Base-by-base conservation (phyloP, 2,329 filamentous ascomycete species). In the Fusarium chaquense region DNA sequence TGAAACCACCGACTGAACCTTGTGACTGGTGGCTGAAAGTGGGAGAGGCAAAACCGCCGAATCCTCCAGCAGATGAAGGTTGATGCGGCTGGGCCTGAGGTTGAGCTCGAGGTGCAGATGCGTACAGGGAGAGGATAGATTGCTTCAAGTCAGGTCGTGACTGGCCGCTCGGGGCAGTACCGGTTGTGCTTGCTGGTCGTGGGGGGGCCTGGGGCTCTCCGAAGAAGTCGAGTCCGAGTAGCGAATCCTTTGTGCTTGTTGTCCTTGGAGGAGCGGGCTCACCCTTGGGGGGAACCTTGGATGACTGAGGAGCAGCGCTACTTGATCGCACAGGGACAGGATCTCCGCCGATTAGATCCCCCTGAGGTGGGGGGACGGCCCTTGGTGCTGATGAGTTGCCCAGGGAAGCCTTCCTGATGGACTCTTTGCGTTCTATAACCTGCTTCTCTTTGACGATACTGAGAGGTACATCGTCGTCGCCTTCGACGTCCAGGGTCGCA, bases 61-160 rank as follows among this genome's bases (percentile, higher is more conserved):
- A 92, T 0, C 90, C 90, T 30, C 86, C 84, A 40, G 86, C 58
- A 15, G 91, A 90, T 32, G 85, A 82, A 43, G 76, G 72, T 44
- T 81, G 79, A 28, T 85, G 81, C 7, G 79, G 81, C 24, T 85
- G 81, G 12, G 79, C 81, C 58, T 81, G 83, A 28, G 88, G 84
- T 73, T 92, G 91, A n/a, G 93, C 89, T 76, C 93, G 92, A 2
- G 94, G 92, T 7, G 89, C 89, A 10, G 93, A 92, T 13, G 94
- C 93, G 78, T 99, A 99, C 18, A 99, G 86, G 10, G 96, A 99
- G 50, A 99, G 83, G 65, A 99, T 99, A 4, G 95, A 98, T 80
- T 98, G 95, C 81, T 99, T 99, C 64, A 99, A 84, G 77, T 99
- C 96, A 4, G 95, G 94, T 66, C 96, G 87, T 46, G 94, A 97